Conservation (phyloP, 2,329 filamentous ascomycete species). For the Dothideomycetes sp. region DNA sequence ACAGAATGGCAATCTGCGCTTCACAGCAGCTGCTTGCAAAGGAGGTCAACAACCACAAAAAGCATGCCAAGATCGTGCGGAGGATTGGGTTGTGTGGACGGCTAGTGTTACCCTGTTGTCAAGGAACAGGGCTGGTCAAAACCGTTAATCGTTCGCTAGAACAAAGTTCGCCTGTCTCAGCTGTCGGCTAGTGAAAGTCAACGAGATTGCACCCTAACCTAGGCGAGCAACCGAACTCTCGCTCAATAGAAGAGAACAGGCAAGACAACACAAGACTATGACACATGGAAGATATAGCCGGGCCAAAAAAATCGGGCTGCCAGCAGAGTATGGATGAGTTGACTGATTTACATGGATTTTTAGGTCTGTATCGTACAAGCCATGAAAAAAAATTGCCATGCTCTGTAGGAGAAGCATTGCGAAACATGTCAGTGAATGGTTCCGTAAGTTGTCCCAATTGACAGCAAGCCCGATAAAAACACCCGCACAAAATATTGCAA, state of each 20-base stretch:
- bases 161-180: too few relatives aligned
- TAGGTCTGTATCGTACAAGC: neutral
- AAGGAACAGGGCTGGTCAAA: too few relatives aligned
- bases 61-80: too few relatives aligned
- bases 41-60: too few relatives aligned
- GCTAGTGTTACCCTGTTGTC: too few relatives aligned
- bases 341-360: neutral
- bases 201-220: neutral
- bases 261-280: too few relatives aligned
- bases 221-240: too few relatives aligned
- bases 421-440: neutral
- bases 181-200: neutral
- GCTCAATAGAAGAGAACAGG: too few relatives aligned
- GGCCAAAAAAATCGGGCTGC: slow-evolving; percentile 5
- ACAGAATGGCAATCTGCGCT: too few relatives aligned
- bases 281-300: neutral
- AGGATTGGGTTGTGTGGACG: too few relatives aligned
- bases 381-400: neutral
- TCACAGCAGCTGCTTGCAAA: too few relatives aligned
- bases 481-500: slow-evolving; percentile 1
- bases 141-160: too few relatives aligned
- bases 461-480: slow-evolving; percentile 8
- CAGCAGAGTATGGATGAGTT: slow-evolving; percentile 1
- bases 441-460: slow-evolving; percentile 3
- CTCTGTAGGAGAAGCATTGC: neutral